Percentiles rank a stretch among this genome's conserved stretches.
These are phyloP conservation scores for Fimicolochytrium jonesii DNA, from an alignment of 192 early-diverging fungal genomes.

Conservation along the genomic window DNA sequence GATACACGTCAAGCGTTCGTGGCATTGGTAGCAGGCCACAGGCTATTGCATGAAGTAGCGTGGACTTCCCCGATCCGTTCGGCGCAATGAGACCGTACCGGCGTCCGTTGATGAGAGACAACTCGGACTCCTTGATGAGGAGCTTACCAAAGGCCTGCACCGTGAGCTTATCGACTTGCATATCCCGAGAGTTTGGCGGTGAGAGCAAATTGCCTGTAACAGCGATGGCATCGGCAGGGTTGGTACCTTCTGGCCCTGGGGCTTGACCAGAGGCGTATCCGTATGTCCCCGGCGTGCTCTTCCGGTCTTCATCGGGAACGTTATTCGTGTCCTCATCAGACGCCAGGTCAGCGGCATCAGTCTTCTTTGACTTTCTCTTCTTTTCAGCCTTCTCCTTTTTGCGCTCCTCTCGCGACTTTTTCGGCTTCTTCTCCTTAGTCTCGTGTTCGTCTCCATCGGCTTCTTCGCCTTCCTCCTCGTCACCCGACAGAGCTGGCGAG, in stretches of 20 bases:
- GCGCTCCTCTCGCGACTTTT: constrained; percentile 22
- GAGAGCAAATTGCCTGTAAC: constrained; percentile 28
- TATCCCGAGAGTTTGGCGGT: constrained; percentile 25
- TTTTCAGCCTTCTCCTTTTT: constrained; percentile 28
- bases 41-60: constrained; percentile 52
- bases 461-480: constrained; percentile 2
- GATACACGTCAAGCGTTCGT: constrained; percentile 21
- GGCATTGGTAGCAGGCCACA: constrained; percentile 35
- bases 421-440: constrained; percentile 15
- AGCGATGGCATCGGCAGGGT: constrained; percentile 24
- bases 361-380: constrained; percentile 9
- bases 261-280: constrained; percentile 27
- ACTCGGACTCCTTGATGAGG: constrained; percentile 28
- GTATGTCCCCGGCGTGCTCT: constrained; percentile 15
- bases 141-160: constrained; percentile 28
- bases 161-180: constrained; percentile 26
- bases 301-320: constrained; percentile 6
- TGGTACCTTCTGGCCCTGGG: constrained; percentile 24
- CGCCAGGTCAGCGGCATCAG: not conserved
- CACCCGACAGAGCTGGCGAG: not conserved
- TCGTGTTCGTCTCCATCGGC: not conserved
- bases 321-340: constrained; percentile 1
- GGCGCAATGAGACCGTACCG: constrained; percentile 65
- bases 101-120: constrained; percentile 43
- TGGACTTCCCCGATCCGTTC: constrained; percentile 68